Conservation (phyloP, 768 basidiomycete genomes). For the Polyporus arcularius region DNA sequence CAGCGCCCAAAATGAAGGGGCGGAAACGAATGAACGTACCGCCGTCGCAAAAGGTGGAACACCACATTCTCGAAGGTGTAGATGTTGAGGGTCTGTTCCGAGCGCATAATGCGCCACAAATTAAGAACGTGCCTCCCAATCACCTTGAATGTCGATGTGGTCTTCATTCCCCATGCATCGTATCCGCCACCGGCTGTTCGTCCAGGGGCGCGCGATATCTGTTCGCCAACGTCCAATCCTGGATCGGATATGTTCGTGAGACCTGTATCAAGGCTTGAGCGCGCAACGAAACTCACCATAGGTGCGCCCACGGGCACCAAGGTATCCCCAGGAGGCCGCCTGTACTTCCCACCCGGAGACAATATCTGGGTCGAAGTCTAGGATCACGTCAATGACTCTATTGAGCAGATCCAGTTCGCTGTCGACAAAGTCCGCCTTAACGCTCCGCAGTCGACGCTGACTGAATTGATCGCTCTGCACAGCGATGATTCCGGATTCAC, state of each 20-base stretch:
- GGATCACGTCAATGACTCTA: conserved; percentile 66
- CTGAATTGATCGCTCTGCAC: conserved; percentile 44
- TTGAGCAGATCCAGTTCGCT: conserved; percentile 85
- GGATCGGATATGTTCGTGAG: background rate
- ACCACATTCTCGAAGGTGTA: conserved; percentile 92
- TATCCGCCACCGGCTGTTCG: conserved; percentile 36
- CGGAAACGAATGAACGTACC: conserved; percentile 49
- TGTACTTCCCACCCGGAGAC: conserved; percentile 93
- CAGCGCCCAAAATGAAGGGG: conserved; percentile 1
- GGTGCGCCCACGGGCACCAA: conserved; percentile 61
- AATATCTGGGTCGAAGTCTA: conserved; percentile 87
- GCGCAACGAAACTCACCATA: conserved; percentile 48
- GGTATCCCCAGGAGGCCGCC: conserved; percentile 86
- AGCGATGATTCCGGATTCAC: conserved; percentile 54
- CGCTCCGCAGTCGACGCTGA: conserved; percentile 43
- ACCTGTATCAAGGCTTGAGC: background rate
- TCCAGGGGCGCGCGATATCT: conserved; percentile 75
- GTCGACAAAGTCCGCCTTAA: conserved; percentile 53
- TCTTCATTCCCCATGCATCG: conserved; percentile 72
- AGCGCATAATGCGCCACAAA: conserved; percentile 88
- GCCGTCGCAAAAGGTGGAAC: conserved; percentile 73
- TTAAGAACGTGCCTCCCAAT: conserved; percentile 91
- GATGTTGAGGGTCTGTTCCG: conserved; percentile 72
- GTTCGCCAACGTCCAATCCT: conserved; percentile 75
- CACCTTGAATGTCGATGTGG: conserved; percentile 82